These are phyloP conservation scores for Phytophthora meadii DNA, from an alignment of 352 stramenopile species.

Conservation along the genomic window DNA sequence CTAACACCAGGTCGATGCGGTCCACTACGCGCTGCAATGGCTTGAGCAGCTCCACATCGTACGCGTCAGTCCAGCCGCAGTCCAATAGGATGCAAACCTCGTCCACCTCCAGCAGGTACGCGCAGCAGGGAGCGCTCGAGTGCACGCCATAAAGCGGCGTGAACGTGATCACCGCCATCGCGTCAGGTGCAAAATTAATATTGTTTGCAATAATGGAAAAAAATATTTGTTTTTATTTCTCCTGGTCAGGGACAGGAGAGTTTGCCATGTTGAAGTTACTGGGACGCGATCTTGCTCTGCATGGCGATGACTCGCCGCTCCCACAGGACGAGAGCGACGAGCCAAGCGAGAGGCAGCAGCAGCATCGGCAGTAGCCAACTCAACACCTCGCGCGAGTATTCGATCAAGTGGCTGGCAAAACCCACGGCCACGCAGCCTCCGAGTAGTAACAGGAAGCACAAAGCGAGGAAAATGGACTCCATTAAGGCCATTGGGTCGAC, in stretches of 20 bases:
- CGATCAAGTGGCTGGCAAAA: conserved; percentile 42
- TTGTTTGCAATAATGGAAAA: background rate
- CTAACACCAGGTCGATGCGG: conserved; percentile 89
- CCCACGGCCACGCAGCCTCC: conserved; percentile 46
- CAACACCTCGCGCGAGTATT: conserved; percentile 43
- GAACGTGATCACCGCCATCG: conserved; percentile 93
- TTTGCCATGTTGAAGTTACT: background rate
- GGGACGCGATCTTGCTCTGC: conserved; percentile 40
- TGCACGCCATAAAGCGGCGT: conserved; percentile 90
- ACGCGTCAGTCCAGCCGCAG: conserved; percentile 92
- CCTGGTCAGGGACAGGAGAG: conserved; percentile 4
- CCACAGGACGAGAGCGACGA: conserved; percentile 56
- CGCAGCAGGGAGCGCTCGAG: conserved; percentile 81
- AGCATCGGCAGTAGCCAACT: conserved; percentile 57
- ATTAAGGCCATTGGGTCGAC: conserved; percentile 30
- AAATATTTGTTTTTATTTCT: background rate
- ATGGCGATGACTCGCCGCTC: conserved; percentile 36
- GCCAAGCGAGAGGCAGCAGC: conserved; percentile 52
- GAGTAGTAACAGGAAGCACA: conserved; percentile 39
- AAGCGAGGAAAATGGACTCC: conserved; percentile 40
- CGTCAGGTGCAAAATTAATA: background rate
- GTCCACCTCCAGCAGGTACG: conserved; percentile 91
- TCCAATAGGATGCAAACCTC: conserved; percentile 93
- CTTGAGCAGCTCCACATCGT: conserved; percentile 85
- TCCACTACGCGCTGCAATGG: conserved; percentile 84